Evolutionary conservation across 75 land plant species (phyloP).

Genomic region (Selaginella tamariscina): DNA sequence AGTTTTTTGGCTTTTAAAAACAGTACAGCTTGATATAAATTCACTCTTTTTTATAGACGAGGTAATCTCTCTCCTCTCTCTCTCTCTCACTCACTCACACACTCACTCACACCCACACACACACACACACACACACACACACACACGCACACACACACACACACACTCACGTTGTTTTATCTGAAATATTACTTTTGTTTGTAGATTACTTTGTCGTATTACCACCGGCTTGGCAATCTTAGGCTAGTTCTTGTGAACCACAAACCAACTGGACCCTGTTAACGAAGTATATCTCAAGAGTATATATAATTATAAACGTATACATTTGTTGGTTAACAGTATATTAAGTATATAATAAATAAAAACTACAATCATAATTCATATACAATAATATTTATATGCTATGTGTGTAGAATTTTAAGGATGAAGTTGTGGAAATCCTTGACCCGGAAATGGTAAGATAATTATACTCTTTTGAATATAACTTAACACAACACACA

Average conservation of each 20-base stretch:
- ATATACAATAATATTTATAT: slow-evolving; percentile 23
- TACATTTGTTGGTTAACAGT: too few species aligned
- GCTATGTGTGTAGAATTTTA: slow-evolving; percentile 27
- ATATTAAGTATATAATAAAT: too few species aligned
- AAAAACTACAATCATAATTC: too few species aligned
- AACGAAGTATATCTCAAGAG: slow-evolving; percentile 54
- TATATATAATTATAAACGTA: too few species aligned
- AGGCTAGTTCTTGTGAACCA: slow-evolving; percentile 31
- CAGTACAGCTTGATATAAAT: background rate
- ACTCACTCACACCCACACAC: too few species aligned
- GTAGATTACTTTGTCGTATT: slow-evolving; percentile 35
- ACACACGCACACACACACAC: too few species aligned
- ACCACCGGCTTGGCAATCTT: slow-evolving; percentile 36
- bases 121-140: too few species aligned
- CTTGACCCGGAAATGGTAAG: background rate
- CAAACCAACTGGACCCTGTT: slow-evolving; percentile 20
- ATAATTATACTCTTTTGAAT: slow-evolving; percentile 22
- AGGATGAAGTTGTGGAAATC: background rate
- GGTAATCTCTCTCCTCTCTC: background rate
- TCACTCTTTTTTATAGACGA: background rate
- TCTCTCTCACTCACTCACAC: too few species aligned
- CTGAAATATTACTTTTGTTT: background rate
- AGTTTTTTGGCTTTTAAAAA: background rate
- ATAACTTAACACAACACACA: slow-evolving; percentile 21
- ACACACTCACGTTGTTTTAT: background rate